Evolutionary conservation across 1,139 yeast species (phyloP), one percentile per base, ranked within the genome.

Genomic region (Schwanniomyces etchellsii): DNA sequence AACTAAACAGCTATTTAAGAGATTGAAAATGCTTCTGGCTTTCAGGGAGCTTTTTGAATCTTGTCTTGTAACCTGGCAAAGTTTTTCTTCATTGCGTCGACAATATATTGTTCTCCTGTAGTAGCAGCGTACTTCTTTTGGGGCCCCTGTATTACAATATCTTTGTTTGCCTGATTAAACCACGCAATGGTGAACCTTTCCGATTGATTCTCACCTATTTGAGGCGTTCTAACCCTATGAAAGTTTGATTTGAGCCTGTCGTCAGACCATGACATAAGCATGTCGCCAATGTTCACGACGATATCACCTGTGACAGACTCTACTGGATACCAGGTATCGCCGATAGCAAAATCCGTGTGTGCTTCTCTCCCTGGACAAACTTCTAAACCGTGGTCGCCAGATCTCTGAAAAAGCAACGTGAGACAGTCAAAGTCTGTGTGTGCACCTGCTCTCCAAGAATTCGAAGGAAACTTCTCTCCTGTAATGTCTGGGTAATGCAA

Each of bases 261-360:
- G 32, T 53, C 58, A 4, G 52, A 43, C 58, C 59, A 53, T 13
- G 57, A 49, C 58, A 53, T 53, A 25, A 53, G 34, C 58, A 53
- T 53, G 29, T 53, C 57, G 3, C 58, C 58, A 25, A 53, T 53
- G 28, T 53, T 53, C 25, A 53, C 46, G n/a, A 53, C 57, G 27
- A 53, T 51, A n/a, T 53, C 53, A 3, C 58, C 58, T 7, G 56
- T 48, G 3, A 21, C 34, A 6, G 58, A 44, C 20, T 48, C 50
- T 17, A 51, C 55, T 1, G 58, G 52, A 11, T 47, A 43, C 58
- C 58, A 53, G 21, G 38, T 35, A 28, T 52, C 57, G 14, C 53
- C 52, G 32, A 45, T 43, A 3, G 52, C 58, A 35, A 45, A 52
- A 15, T 48, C 54, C 6, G 54, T 48, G 34, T 47, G 52, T 2